phyloP scores from a whole-genome alignment of 2,329 filamentous ascomycete genomes.

The Colletotrichum siamense region DNA sequence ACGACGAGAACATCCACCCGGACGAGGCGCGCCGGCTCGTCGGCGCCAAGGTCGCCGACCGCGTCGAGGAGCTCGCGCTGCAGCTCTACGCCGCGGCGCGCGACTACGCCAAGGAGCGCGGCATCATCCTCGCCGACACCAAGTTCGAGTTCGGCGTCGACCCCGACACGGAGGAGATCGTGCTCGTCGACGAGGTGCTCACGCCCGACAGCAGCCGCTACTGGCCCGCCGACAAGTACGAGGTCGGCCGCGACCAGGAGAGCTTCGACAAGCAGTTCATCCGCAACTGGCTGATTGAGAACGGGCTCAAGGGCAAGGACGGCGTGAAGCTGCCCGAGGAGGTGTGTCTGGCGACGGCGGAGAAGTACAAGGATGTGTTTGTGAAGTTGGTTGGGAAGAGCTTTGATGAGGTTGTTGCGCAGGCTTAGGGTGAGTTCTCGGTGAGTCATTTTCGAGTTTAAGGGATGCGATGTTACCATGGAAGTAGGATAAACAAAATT shows the following conservation, averaged over 20 bases:
- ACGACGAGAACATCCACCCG: conserved; percentile 86
- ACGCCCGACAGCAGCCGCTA: conserved; percentile 85
- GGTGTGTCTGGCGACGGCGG: conserved; percentile 70
- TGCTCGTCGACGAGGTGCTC: conserved; percentile 84
- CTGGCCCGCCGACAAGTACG: conserved; percentile 79
- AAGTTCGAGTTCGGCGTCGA: conserved; percentile 73
- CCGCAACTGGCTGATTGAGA: conserved; percentile 78
- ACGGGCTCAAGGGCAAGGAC: conserved; percentile 77
- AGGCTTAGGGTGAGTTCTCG: not conserved
- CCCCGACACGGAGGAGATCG: conserved; percentile 67
- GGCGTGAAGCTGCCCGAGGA: conserved; percentile 76
- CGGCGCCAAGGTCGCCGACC: conserved; percentile 66
- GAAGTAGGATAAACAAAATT: no score
- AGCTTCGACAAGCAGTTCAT: conserved; percentile 91
- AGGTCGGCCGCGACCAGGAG: conserved; percentile 75
- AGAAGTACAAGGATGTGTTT: conserved; percentile 76
- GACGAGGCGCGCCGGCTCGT: conserved; percentile 68
- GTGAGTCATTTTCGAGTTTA: not conserved
- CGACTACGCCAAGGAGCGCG: conserved; percentile 67
- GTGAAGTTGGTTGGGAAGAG: conserved; percentile 65
- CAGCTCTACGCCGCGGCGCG: conserved; percentile 67
- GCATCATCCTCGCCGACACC: conserved; percentile 75
- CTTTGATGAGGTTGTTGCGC: conserved; percentile 35
- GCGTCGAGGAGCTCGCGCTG: conserved; percentile 70
- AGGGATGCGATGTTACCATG: no score